phyloP scores from a whole-genome alignment of 495 filamentous ascomycete species.

The Tuber indicum region DNA sequence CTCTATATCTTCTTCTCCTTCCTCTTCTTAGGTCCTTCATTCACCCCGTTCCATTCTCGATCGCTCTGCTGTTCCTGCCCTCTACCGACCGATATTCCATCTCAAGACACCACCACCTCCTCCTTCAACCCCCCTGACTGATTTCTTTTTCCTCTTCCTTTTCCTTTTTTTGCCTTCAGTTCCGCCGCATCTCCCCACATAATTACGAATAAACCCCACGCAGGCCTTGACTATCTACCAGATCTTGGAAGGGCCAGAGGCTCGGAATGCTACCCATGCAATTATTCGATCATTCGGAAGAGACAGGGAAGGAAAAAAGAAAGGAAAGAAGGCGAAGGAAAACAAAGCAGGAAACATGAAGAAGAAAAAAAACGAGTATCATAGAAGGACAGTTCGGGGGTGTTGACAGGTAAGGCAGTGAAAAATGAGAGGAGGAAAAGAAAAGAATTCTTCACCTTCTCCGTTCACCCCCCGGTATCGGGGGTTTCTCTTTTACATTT shows the following conservation, averaged over 20 bases:
- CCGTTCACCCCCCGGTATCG: conserved; percentile 9
- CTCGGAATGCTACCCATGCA: conserved; percentile 6
- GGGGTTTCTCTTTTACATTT: background rate
- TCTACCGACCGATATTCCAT: background rate
- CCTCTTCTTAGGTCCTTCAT: conserved; percentile 23
- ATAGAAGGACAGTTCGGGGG: background rate
- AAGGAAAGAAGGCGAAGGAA: background rate
- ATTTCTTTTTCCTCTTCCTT: background rate
- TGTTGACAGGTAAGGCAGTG: background rate
- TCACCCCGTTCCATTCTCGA: conserved; percentile 23
- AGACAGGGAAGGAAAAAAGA: background rate
- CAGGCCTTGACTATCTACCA: conserved; percentile 19
- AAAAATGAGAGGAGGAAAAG: conserved; percentile 6
- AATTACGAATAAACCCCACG: conserved; percentile 20
- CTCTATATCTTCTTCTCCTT: background rate
- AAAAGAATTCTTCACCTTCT: conserved; percentile 24
- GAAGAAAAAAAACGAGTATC: background rate
- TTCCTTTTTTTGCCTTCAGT: background rate
- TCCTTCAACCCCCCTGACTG: conserved; percentile 13
- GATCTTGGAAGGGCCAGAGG: conserved; percentile 34
- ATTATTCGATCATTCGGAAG: conserved; percentile 7
- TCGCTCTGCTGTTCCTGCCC: conserved; percentile 13
- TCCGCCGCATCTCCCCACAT: conserved; percentile 25
- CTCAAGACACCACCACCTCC: background rate
- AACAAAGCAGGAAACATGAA: background rate